Percentiles rank a stretch among this genome's conserved stretches.
phyloP scores from a whole-genome alignment of 2,329 filamentous ascomycete species.

The Xylariaceae sp. region DNA sequence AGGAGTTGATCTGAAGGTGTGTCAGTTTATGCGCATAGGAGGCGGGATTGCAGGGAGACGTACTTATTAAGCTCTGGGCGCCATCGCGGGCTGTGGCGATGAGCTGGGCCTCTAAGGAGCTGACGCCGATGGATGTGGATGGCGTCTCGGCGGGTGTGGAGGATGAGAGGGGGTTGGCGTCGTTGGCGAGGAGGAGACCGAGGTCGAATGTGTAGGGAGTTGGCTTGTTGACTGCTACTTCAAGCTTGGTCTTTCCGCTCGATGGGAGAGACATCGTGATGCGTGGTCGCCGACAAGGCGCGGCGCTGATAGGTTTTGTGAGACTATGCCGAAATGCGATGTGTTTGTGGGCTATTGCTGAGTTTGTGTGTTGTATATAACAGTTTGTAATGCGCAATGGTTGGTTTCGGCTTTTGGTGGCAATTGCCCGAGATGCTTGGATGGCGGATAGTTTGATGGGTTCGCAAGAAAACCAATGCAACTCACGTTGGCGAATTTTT shows the following conservation, averaged over 20 bases:
- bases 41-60: not conserved
- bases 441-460: not conserved
- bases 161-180: conserved; percentile 68
- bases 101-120: conserved; percentile 64
- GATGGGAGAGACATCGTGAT: conserved; percentile 23
- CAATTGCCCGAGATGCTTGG: not conserved
- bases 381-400: not conserved
- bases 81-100: conserved; percentile 78
- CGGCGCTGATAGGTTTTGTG: not conserved
- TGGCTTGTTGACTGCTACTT: conserved; percentile 29
- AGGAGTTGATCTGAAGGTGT: conserved; percentile 64
- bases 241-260: conserved; percentile 26
- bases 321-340: not conserved
- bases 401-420: not conserved
- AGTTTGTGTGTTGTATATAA: not conserved
- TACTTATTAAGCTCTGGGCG: conserved; percentile 88
- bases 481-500: not conserved
- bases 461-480: not conserved
- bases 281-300: not conserved
- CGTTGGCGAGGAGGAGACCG: conserved; percentile 78
- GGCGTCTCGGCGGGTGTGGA: conserved; percentile 37
- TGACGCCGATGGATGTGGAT: conserved; percentile 46
- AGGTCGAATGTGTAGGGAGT: conserved; percentile 34
- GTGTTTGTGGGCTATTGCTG: not conserved
- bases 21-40: not conserved